phyloP scores from a whole-genome alignment of 805 yeast genomes.

The Lachancea waltii region DNA sequence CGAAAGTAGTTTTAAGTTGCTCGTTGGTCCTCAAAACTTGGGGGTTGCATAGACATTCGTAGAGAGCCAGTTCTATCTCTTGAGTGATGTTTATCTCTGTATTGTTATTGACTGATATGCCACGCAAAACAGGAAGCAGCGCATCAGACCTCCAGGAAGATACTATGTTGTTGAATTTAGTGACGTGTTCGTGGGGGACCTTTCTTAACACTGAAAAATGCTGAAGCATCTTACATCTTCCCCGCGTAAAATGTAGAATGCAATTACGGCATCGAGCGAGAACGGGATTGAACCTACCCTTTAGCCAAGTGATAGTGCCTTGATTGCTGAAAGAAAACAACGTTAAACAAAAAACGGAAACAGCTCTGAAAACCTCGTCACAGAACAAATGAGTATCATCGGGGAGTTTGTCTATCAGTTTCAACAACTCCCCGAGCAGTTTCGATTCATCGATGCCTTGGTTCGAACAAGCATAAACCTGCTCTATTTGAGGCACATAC shows the following conservation, averaged over 20 bases:
- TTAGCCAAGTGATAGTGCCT: constrained; percentile 40
- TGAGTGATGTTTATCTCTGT: constrained; percentile 17
- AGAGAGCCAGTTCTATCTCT: constrained; percentile 29
- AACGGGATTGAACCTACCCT: constrained; percentile 34
- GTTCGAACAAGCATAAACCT: constrained; percentile 26
- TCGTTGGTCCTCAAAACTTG: constrained; percentile 38
- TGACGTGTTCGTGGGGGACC: constrained; percentile 39
- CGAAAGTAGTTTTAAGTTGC: constrained; percentile 34
- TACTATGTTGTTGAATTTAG: constrained; percentile 31
- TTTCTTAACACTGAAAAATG: constrained; percentile 47
- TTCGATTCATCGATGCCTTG: constrained; percentile 25
- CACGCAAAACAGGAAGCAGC: constrained; percentile 19
- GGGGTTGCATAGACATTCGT: constrained; percentile 50
- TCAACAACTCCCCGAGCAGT: constrained; percentile 36
- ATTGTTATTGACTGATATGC: constrained; percentile 20
- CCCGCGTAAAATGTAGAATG: constrained; percentile 44
- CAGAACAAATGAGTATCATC: constrained; percentile 48
- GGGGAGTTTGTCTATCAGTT: constrained; percentile 16
- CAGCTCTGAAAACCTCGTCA: constrained; percentile 40
- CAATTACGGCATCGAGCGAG: constrained; percentile 50
- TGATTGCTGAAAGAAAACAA: constrained; percentile 51
- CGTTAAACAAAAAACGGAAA: constrained; percentile 49
- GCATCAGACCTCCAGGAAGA: constrained; percentile 32
- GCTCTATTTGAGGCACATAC: constrained; percentile 21
- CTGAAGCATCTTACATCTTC: constrained; percentile 44